A percentile compares a stretch with the other conserved stretches of the same genome.
phyloP scores from a whole-genome alignment of 495 filamentous ascomycete genomes.

The Aspergillus haitiensis region DNA sequence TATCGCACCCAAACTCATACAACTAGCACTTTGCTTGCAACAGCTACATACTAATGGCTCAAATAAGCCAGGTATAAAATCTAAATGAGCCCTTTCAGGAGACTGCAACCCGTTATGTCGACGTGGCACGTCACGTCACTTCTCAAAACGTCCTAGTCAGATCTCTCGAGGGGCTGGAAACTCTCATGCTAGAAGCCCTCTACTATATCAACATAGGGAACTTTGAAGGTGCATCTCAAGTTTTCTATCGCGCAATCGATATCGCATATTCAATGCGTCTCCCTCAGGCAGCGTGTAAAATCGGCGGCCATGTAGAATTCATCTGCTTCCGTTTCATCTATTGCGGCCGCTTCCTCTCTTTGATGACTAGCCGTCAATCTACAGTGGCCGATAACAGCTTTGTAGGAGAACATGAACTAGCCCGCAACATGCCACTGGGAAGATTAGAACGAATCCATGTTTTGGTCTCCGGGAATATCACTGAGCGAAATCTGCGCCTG shows the following conservation, averaged over 20 bases:
- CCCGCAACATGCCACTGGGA: constrained; percentile 28
- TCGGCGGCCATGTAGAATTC: constrained; percentile 21
- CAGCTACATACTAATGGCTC: constrained; percentile 36
- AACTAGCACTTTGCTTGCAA: constrained; percentile 50
- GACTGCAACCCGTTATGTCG: constrained; percentile 34
- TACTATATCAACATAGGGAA: constrained; percentile 46
- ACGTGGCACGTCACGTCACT: constrained; percentile 41
- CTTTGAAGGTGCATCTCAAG: constrained; percentile 44
- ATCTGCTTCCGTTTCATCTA: constrained; percentile 47
- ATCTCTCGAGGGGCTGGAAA: constrained; percentile 53
- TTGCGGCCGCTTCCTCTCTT: constrained; percentile 45
- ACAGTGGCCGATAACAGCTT: constrained; percentile 27
- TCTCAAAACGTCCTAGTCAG: constrained; percentile 52
- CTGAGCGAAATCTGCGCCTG: constrained; percentile 46
- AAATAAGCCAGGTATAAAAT: constrained; percentile 26
- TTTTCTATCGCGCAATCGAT: constrained; percentile 40
- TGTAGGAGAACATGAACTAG: constrained; percentile 25
- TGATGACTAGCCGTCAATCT: constrained; percentile 50
- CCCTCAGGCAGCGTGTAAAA: constrained; percentile 7
- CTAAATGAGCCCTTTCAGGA: constrained; percentile 31
- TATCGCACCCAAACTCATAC: constrained; percentile 48
- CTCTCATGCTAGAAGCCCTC: constrained; percentile 43
- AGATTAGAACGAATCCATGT: constrained; percentile 36
- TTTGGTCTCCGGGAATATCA: constrained; percentile 33
- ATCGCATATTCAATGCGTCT: constrained; percentile 44